These are phyloP conservation scores for Codiaeum variegatum DNA, from an alignment of 441 rosid species.

Conservation along the genomic window DNA sequence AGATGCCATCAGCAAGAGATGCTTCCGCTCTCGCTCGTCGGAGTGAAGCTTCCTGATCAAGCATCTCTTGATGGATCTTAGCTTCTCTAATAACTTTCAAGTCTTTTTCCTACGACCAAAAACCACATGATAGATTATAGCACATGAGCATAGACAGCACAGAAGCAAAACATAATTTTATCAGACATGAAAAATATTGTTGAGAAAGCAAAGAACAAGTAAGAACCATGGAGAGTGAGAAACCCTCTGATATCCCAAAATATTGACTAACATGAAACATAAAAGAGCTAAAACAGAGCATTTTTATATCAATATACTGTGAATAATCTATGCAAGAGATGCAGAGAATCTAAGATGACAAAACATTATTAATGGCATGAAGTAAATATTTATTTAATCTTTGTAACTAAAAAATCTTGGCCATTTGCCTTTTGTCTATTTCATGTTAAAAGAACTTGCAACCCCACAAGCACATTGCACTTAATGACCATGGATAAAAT, in stretches of 20 bases:
- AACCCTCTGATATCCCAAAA: no score
- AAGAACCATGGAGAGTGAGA: no score
- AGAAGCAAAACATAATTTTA: not conserved
- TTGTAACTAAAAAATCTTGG: not conserved
- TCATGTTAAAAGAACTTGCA: not conserved
- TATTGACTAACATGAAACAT: no score
- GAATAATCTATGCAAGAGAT: not conserved
- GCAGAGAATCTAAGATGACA: not conserved
- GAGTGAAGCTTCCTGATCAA: constrained; percentile 82
- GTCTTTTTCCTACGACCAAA: constrained; percentile 59
- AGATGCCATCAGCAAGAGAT: constrained; percentile 85
- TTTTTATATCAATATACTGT: not conserved
- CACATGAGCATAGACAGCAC: constrained; percentile 5
- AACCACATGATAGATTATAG: constrained; percentile 13
- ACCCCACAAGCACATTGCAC: not conserved
- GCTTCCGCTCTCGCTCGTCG: constrained; percentile 75
- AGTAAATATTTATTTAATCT: not conserved
- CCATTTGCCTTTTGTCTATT: not conserved
- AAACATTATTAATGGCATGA: not conserved
- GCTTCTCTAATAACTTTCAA: constrained; percentile 54
- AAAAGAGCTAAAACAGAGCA: no score
- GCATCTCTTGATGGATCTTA: constrained; percentile 49
- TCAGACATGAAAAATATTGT: no score
- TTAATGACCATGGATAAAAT: not conserved
- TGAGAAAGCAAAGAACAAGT: no score